Base-by-base conservation (phyloP, 805 yeast genomes). In the Nakazawaea populi region DNA sequence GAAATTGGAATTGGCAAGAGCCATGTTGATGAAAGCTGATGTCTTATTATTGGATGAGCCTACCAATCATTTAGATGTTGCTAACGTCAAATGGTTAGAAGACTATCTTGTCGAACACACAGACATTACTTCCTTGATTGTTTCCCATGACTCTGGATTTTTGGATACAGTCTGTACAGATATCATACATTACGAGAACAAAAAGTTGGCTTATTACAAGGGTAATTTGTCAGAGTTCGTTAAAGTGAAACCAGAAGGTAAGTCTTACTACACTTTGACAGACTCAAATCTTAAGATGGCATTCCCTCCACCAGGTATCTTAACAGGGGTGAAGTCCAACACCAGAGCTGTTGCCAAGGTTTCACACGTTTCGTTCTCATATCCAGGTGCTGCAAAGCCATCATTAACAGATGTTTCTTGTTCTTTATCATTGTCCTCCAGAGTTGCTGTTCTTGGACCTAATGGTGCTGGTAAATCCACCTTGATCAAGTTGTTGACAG, bases 381-480 rank as follows among this genome's bases (percentile, higher is more conserved):
- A 94, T 66, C 97, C 98, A 30, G 96, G 96, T 52, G 88, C 90
- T 30, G 69, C 80, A 18, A 87, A 88, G 65, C 96, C 96, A 35
- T 88, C 96, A 2, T 74, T 92, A 60, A 64, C 68, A 32, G 64
- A 87, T 63, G 94, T 90, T 38, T 85, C 96, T 2, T 88, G 96
- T 70, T 87, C 96, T n/a, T 76, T 94, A 54, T 87, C 96, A 3
- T 75, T 92, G 58, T 88, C 96, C n/a, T 92, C 98, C 35, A 85
- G 99, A 73, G 96, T 92, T 56, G 98, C 98, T 44, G 83, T 94
- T 61, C 72, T 94, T 52, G 99, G 99, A 51, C 97, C 98, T 55
- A 92, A 92, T 68, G 99, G 99, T 77, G 99, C 99, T 48, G 99
- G 99, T 74, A 92, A 92, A 69, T 89, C 97, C 10, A 92, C 99